Conservation (phyloP, 1,284 basidiomycete species). For the Cutaneotrichosporon cavernicola region DNA sequence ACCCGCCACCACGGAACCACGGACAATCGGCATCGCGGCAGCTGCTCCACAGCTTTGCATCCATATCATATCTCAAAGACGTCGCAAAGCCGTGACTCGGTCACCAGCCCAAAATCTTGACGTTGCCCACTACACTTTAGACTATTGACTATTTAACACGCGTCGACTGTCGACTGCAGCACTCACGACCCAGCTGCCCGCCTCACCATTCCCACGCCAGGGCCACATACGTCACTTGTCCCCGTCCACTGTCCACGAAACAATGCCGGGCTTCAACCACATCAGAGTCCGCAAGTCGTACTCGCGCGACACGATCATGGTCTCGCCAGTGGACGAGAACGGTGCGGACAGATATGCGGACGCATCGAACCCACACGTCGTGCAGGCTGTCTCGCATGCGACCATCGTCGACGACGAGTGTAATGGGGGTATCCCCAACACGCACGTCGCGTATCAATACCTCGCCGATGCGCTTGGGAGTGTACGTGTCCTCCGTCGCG, state of each 20-base stretch:
- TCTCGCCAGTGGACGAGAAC: constrained; percentile 10
- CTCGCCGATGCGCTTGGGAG: background rate
- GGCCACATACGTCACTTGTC: background rate
- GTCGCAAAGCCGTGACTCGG: too few species aligned
- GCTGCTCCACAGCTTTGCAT: background rate
- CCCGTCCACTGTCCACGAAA: background rate
- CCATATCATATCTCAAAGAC: too few species aligned
- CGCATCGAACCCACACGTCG: constrained; percentile 3
- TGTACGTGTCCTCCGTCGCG: background rate
- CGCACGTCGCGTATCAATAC: background rate
- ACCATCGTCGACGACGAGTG: constrained; percentile 10
- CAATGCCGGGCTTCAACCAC: constrained; percentile 3
- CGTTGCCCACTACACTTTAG: background rate
- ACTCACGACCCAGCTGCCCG: background rate
- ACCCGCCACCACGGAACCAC: background rate
- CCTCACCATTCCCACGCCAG: background rate
- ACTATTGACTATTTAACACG: background rate
- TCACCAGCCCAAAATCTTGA: background rate
- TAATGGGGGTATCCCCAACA: background rate
- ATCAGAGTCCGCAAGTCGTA: constrained; percentile 12
- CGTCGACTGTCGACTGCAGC: too few species aligned
- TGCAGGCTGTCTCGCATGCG: background rate
- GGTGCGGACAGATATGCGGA: constrained; percentile 12
- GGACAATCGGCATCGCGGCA: background rate
- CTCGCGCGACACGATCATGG: constrained; percentile 12